Base-by-base conservation (phyloP, 179 eudicot genomes). In the Carnegiea gigantea region DNA sequence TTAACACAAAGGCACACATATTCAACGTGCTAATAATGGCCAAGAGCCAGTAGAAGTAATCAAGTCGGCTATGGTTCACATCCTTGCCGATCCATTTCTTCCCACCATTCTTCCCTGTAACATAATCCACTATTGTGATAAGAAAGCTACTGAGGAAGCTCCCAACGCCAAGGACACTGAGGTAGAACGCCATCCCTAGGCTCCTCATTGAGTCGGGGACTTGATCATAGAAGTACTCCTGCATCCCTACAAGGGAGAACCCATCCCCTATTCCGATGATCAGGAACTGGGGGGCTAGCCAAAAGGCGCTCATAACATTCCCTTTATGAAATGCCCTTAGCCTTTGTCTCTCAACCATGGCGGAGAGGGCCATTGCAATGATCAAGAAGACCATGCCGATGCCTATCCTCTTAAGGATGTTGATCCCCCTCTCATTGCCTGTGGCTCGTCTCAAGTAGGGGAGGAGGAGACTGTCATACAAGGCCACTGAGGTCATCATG, bases 121-220 rank as follows among this genome's bases (percentile, higher is more conserved):
- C 64, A 72, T 24, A 82, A 59, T 92, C 86, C 49, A 90, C 86
- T 13, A 89, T 20, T 0, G 72, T 86, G 23, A 93, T 93, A 70
- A 93, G 48, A 6, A 88, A 62, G 44, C 88, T 91, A 65, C 92
- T 91, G 23, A 86, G 30, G 77, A 93, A 93, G 70, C 81, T 92
- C 28, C 89, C 92, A 4, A 86, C 92, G 0, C 98, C 93, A 0
- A 89, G 79, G 57, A 90, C 97, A 77, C 97, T 89, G 0, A 92
- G 90, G 72, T 89, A 91, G 30, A 93, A 80, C 2, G 91, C 97
- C 73, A 93, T 87, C 11, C 98, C 98, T 30, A 93, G 30, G 68
- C 98, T 93, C 82, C 98, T 88, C 95, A 93, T 91, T 1, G 97
- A 87, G 64, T 91, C 92, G 1, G 97, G 98, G 17, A 90, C 95